Evolutionary conservation across 2,329 filamentous ascomycete species (phyloP).

Genomic region (Westerdykella sp.): DNA sequence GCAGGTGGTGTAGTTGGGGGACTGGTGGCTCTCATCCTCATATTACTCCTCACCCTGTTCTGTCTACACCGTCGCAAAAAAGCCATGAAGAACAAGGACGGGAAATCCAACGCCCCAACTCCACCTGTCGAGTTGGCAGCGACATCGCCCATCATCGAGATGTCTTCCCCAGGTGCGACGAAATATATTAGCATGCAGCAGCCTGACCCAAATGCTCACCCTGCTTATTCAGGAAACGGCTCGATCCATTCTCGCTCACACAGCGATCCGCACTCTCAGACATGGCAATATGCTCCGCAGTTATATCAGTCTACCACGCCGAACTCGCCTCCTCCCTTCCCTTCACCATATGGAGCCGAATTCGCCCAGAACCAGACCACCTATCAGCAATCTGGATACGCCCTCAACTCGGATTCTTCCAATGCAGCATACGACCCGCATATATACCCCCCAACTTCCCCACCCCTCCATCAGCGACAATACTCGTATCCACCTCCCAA

Average conservation of each 20-base stretch:
- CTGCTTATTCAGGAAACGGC: slow-evolving; percentile 8
- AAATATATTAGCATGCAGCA: slow-evolving; percentile 28
- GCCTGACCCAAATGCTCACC: slow-evolving; percentile 11
- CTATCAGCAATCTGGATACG: slow-evolving; percentile 10
- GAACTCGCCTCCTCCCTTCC: slow-evolving; percentile 9
- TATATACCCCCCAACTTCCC: slow-evolving; percentile 13
- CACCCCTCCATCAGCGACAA: slow-evolving; percentile 15
- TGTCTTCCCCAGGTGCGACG: slow-evolving; percentile 16
- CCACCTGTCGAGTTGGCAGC: slow-evolving; percentile 28
- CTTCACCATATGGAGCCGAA: slow-evolving; percentile 10
- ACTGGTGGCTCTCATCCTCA: slow-evolving; percentile 25
- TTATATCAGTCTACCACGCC: slow-evolving; percentile 13
- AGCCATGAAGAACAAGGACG: slow-evolving; percentile 13
- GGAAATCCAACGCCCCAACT: slow-evolving; percentile 6
- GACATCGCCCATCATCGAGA: slow-evolving; percentile 24
- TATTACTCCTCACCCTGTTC: slow-evolving; percentile 30
- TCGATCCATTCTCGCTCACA: slow-evolving; percentile 17
- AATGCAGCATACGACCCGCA: slow-evolving; percentile 15
- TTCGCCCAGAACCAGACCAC: slow-evolving; percentile 7
- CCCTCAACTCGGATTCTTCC: slow-evolving; percentile 10
- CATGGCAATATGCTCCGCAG: slow-evolving; percentile 8
- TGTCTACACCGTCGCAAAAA: slow-evolving; percentile 36
- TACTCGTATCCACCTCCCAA: slow-evolving; percentile 20
- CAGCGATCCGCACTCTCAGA: slow-evolving; percentile 11
- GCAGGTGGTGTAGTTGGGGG: slow-evolving; percentile 39